phyloP scores from a whole-genome alignment of 2,329 filamentous ascomycete genomes.

The Teratosphaeria destructans region DNA sequence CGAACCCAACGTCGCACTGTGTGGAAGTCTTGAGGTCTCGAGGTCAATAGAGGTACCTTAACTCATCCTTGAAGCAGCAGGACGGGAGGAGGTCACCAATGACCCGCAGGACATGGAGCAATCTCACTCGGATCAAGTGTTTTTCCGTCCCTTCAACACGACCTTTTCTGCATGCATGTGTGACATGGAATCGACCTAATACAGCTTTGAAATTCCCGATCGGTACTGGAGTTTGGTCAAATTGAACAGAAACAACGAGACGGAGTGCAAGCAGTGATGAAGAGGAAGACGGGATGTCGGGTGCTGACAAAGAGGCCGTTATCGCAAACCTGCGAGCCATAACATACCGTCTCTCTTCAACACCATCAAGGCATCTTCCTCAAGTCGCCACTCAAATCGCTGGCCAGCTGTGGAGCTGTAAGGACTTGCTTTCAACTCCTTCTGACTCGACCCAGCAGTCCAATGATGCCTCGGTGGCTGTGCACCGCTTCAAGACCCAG shows the following conservation, averaged over 20 bases:
- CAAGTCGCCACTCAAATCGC: constrained; percentile 60
- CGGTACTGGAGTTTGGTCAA: not conserved
- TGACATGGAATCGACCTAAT: too few species aligned
- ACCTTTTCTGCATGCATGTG: too few species aligned
- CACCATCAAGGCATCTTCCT: constrained; percentile 63
- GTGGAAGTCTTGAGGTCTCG: not conserved
- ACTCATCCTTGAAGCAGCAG: not conserved
- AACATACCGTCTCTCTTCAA: constrained; percentile 60
- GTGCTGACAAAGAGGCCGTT: not conserved
- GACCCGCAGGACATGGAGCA: too few species aligned
- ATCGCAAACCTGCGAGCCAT: constrained; percentile 48
- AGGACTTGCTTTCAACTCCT: constrained; percentile 51
- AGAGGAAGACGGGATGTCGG: not conserved
- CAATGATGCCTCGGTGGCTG: constrained; percentile 55
- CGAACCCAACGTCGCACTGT: not conserved
- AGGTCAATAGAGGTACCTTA: not conserved
- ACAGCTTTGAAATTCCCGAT: too few species aligned
- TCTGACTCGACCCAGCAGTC: constrained; percentile 47
- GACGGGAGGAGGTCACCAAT: too few species aligned
- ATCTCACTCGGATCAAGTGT: too few species aligned
- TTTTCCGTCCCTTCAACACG: too few species aligned
- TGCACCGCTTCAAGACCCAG: constrained; percentile 74
- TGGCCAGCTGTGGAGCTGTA: constrained; percentile 43
- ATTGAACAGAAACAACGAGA: not conserved
- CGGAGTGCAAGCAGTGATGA: not conserved